phyloP scores from a whole-genome alignment of 148 eudicot genomes.

The Persicaria maculosa region DNA sequence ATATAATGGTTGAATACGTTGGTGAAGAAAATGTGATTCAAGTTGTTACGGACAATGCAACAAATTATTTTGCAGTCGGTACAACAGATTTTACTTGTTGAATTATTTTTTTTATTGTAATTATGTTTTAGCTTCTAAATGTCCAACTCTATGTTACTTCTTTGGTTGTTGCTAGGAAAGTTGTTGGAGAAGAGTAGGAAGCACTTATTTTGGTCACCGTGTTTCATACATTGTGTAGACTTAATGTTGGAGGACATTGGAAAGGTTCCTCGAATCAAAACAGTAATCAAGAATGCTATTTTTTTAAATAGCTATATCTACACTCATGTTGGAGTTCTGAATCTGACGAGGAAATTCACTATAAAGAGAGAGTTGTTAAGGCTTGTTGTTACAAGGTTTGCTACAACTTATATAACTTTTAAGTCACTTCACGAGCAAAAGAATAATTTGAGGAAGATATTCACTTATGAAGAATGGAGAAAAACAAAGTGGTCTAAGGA shows the following conservation, averaged over 20 bases:
- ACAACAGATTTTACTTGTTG: too few relatives aligned
- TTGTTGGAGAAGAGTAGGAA: not conserved
- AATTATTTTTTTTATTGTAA: too few relatives aligned
- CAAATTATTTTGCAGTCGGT: not conserved
- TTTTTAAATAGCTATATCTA: conserved; percentile 5
- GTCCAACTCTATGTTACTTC: too few relatives aligned
- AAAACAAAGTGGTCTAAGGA: not conserved
- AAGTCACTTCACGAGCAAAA: conserved; percentile 4
- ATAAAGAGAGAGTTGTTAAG: conserved; percentile 10
- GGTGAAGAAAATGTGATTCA: conserved; percentile 13
- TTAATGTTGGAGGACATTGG: conserved; percentile 17
- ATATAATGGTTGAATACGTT: not conserved
- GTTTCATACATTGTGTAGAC: conserved; percentile 10
- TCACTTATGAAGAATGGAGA: conserved; percentile 12
- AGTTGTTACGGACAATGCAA: not conserved
- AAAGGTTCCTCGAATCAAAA: conserved; percentile 7
- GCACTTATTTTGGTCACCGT: conserved; percentile 11
- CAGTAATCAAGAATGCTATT: conserved; percentile 3
- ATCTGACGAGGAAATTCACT: conserved; percentile 2
- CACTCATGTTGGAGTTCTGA: not conserved
- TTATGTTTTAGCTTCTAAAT: too few relatives aligned
- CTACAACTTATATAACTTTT: conserved; percentile 22
- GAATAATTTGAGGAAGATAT: conserved; percentile 13
- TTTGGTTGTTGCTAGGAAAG: not conserved
- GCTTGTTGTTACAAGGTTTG: not conserved